These are phyloP conservation scores for Durio zibethinus DNA, from an alignment of 345 rosid genomes.

Conservation along the genomic window DNA sequence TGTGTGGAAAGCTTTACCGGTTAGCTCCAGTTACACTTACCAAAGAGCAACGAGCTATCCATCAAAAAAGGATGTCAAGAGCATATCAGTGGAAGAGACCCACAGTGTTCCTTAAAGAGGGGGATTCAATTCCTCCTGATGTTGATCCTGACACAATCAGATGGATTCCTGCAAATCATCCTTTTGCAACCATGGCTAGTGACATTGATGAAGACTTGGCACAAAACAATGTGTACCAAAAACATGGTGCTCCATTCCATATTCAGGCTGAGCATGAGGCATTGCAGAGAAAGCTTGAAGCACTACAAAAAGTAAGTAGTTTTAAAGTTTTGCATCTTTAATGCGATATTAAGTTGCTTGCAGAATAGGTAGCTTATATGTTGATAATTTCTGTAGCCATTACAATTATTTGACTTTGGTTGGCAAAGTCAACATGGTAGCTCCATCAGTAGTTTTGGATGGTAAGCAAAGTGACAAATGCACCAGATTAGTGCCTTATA, in stretches of 20 bases:
- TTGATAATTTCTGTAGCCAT: not conserved
- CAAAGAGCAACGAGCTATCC: slow-evolving; percentile 62
- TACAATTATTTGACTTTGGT: not conserved
- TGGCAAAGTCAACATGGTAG: not conserved
- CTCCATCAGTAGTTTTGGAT: not conserved
- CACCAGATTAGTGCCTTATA: not conserved
- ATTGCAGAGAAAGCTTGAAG: slow-evolving; percentile 79
- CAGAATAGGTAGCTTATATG: not conserved
- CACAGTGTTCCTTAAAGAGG: slow-evolving; percentile 83
- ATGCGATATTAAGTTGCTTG: not conserved
- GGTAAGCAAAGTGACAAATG: not conserved
- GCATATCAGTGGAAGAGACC: slow-evolving; percentile 99
- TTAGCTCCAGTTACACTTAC: slow-evolving; percentile 35
- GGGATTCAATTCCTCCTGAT: slow-evolving; percentile 79
- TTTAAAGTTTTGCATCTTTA: not conserved
- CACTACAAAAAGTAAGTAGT: slow-evolving; percentile 62
- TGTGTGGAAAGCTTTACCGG: slow-evolving; percentile 54
- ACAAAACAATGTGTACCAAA: slow-evolving; percentile 83
- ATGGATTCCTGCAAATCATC: slow-evolving; percentile 99
- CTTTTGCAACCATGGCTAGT: slow-evolving; percentile 83
- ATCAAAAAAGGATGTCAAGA: slow-evolving; percentile 89
- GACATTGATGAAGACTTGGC: slow-evolving; percentile 91
- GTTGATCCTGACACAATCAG: slow-evolving; percentile 88
- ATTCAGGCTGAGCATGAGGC: slow-evolving; percentile 93
- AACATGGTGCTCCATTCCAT: slow-evolving; percentile 91